These are phyloP conservation scores for Tanacetum coccineum DNA, from an alignment of 129 eudicot species.

Conservation along the genomic window DNA sequence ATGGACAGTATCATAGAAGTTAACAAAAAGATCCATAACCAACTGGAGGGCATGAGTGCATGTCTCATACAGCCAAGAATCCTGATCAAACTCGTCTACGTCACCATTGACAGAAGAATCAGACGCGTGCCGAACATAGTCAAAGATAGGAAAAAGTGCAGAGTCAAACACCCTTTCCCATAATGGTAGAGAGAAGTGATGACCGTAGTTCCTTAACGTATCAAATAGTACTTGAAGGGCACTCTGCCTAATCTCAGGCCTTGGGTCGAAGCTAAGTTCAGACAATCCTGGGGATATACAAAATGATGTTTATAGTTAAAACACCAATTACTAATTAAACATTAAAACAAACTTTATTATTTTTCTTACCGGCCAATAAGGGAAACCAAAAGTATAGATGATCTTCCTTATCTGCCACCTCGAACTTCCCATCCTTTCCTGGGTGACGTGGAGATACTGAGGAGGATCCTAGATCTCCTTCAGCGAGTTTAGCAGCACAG, in stretches of 20 bases:
- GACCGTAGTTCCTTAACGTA: constrained; percentile 89
- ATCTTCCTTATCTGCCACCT: constrained; percentile 64
- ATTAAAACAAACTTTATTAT: neutral
- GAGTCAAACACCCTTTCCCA: constrained; percentile 97
- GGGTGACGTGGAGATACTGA: constrained; percentile 44
- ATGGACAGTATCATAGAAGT: constrained; percentile 79
- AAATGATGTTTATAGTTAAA: neutral
- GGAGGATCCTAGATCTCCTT: constrained; percentile 73
- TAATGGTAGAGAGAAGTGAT: constrained; percentile 76
- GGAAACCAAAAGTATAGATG: constrained; percentile 98
- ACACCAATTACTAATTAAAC: constrained; percentile 7
- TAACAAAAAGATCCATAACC: constrained; percentile 89
- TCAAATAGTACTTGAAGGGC: constrained; percentile 95
- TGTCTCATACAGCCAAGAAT: constrained; percentile 96
- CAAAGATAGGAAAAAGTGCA: constrained; percentile 85
- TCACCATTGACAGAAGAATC: constrained; percentile 66
- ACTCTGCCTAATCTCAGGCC: constrained; percentile 88
- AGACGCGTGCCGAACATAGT: constrained; percentile 77
- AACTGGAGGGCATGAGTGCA: constrained; percentile 92
- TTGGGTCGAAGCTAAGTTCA: constrained; percentile 95
- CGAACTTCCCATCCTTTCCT: constrained; percentile 55
- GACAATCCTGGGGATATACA: constrained; percentile 67
- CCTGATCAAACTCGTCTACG: constrained; percentile 65
- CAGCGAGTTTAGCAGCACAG: constrained; percentile 97
- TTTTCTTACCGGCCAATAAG: constrained; percentile 77